These are phyloP conservation scores for Marvania coccoides DNA, from an alignment of 139 green algal species.

Conservation along the genomic window DNA sequence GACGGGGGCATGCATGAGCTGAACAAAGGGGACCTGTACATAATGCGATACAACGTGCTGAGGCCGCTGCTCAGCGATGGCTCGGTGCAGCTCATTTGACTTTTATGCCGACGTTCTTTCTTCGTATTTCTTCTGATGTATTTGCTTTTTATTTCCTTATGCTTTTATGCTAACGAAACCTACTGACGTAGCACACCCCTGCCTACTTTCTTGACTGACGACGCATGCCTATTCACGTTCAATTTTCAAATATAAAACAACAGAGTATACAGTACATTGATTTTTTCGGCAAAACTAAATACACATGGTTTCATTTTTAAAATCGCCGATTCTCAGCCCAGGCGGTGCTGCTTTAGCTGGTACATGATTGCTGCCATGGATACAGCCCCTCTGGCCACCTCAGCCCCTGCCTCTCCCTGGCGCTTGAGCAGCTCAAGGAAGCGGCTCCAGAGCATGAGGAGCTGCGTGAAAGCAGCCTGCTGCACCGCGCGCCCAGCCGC, in stretches of 20 bases:
- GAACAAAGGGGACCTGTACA: constrained; percentile 40
- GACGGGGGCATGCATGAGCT: constrained; percentile 37
- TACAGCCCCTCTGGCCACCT: constrained; percentile 71
- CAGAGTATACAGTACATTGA: no score
- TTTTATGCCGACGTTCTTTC: no score
- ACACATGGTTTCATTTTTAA: no score
- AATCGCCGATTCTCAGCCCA: neutral
- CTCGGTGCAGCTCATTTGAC: constrained; percentile 28
- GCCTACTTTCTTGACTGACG: neutral
- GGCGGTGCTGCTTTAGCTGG: constrained; percentile 46
- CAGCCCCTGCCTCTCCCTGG: constrained; percentile 55
- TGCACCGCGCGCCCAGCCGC: constrained; percentile 62
- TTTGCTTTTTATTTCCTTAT: no score
- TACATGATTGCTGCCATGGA: constrained; percentile 95
- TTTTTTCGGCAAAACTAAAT: no score
- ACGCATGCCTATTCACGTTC: no score
- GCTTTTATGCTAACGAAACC: neutral
- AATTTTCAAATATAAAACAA: no score
- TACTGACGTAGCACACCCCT: neutral
- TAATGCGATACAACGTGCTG: constrained; percentile 34
- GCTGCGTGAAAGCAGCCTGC: constrained; percentile 83
- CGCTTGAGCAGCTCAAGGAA: constrained; percentile 84
- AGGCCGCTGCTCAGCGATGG: constrained; percentile 22
- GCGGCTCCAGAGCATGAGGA: constrained; percentile 93
- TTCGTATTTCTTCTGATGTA: no score